These are phyloP conservation scores for Hemileccinum rubropunctum DNA, from an alignment of 768 basidiomycete species.

Conservation along the genomic window DNA sequence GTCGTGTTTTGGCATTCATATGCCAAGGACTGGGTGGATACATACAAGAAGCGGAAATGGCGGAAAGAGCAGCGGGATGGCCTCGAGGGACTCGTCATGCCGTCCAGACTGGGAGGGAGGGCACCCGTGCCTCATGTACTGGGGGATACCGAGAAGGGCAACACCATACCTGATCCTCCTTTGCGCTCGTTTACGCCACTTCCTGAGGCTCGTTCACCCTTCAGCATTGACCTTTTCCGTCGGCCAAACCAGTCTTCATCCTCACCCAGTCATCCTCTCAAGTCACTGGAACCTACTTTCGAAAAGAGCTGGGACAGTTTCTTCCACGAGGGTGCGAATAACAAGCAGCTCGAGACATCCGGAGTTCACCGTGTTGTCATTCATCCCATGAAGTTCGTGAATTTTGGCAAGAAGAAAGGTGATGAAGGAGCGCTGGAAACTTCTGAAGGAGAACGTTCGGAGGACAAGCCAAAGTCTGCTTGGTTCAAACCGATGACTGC, in stretches of 20 bases:
- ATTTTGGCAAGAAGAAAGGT: slow-evolving; percentile 41
- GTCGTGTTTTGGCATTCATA: slow-evolving; percentile 75
- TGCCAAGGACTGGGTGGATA: slow-evolving; percentile 46
- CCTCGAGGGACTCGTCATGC: slow-evolving; percentile 41
- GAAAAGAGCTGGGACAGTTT: slow-evolving; percentile 48
- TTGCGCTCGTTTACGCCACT: slow-evolving; percentile 51
- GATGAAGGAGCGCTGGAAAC: slow-evolving; percentile 20
- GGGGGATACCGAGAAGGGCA: slow-evolving; percentile 25
- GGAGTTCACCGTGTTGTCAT: slow-evolving; percentile 25
- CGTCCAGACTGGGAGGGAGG: slow-evolving; percentile 10
- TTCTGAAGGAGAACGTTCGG: slow-evolving; percentile 21
- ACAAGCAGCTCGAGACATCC: slow-evolving; percentile 23
- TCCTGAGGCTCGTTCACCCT: slow-evolving; percentile 35
- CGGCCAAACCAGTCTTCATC: slow-evolving; percentile 33
- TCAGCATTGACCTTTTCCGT: slow-evolving; percentile 36
- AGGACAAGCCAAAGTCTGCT: slow-evolving; percentile 19
- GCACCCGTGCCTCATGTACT: slow-evolving; percentile 14
- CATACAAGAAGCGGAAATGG: slow-evolving; percentile 48
- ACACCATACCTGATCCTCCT: slow-evolving; percentile 21
- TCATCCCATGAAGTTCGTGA: slow-evolving; percentile 41
- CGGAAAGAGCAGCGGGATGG: slow-evolving; percentile 49
- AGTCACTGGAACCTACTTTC: slow-evolving; percentile 29
- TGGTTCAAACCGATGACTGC: slow-evolving; percentile 40
- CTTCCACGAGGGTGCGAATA: slow-evolving; percentile 30
- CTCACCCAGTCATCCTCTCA: slow-evolving; percentile 23